Percentiles rank a stretch among this genome's conserved stretches.
Evolutionary conservation across 805 yeast genomes (phyloP).

Genomic region (Myxozyma monticola): DNA sequence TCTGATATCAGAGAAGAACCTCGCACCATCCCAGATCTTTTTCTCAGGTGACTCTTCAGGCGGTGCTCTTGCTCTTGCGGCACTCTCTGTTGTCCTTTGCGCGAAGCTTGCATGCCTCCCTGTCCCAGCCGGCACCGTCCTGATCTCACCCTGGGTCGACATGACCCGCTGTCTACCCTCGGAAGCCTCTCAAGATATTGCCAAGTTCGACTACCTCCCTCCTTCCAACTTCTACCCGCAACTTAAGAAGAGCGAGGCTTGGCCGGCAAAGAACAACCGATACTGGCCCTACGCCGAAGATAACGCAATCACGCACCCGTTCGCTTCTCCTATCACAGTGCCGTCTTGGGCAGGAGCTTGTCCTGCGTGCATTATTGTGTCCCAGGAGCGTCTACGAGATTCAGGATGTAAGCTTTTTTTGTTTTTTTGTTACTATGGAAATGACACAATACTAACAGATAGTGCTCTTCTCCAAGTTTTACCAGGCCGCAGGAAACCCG

Average conservation of each 20-base stretch:
- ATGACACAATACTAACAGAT: neutral
- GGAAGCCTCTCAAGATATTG: constrained; percentile 14
- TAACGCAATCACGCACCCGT: constrained; percentile 26
- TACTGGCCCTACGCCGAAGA: constrained; percentile 22
- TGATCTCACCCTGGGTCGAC: constrained; percentile 29
- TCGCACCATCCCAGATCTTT: constrained; percentile 18
- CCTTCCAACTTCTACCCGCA: constrained; percentile 24
- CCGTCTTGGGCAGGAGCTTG: constrained; percentile 27
- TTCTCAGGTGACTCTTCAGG: constrained; percentile 32
- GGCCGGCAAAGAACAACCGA: constrained; percentile 23
- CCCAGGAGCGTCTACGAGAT: constrained; percentile 26
- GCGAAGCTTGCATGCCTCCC: constrained; percentile 17
- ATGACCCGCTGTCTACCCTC: constrained; percentile 29
- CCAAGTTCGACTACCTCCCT: constrained; percentile 24
- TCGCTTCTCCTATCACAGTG: constrained; percentile 22
- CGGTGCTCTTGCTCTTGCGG: constrained; percentile 16
- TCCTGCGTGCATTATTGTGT: constrained; percentile 11
- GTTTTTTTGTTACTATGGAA: neutral
- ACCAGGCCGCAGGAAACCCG: constrained; percentile 18
- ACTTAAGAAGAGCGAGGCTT: constrained; percentile 17
- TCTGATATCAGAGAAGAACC: constrained; percentile 9
- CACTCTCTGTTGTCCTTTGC: constrained; percentile 11
- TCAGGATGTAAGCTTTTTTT: constrained; percentile 11
- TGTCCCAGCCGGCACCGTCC: constrained; percentile 27
- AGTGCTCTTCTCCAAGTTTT: constrained; percentile 19